Conservation (phyloP, 2,329 filamentous ascomycete genomes). For the Colletotrichum sp. region DNA sequence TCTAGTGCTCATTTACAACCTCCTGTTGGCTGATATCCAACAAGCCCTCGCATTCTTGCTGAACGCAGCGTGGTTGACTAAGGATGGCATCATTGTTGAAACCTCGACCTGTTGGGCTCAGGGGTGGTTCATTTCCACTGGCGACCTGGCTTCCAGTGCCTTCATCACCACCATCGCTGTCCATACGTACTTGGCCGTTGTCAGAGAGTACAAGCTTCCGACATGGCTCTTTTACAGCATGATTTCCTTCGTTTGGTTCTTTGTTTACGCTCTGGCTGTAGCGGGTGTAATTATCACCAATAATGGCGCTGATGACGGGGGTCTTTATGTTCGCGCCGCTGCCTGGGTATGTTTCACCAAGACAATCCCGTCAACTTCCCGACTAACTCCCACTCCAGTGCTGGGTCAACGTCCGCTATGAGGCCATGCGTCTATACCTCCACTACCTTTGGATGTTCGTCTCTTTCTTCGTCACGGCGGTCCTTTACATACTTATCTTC, state of each 20-base stretch:
- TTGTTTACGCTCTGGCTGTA: slow-evolving; percentile 31
- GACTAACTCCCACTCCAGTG: slow-evolving; percentile 61
- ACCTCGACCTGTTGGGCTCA: slow-evolving; percentile 57
- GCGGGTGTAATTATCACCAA: slow-evolving; percentile 7
- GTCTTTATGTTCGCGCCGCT: slow-evolving; percentile 57
- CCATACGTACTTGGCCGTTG: slow-evolving; percentile 61
- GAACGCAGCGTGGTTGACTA: slow-evolving; percentile 55
- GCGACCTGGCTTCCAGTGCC: slow-evolving; percentile 60
- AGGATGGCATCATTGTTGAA: slow-evolving; percentile 51
- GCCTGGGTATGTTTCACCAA: slow-evolving; percentile 49
- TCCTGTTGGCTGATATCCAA: slow-evolving; percentile 63
- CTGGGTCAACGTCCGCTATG: slow-evolving; percentile 62
- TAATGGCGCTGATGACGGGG: slow-evolving; percentile 6
- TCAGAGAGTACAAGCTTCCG: slow-evolving; percentile 53
- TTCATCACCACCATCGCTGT: slow-evolving; percentile 63
- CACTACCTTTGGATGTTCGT: slow-evolving; percentile 70
- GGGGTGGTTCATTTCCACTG: slow-evolving; percentile 62
- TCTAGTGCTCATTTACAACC: slow-evolving; percentile 63
- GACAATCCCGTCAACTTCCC: slow-evolving; percentile 58
- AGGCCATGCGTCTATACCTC: slow-evolving; percentile 58
- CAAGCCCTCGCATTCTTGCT: slow-evolving; percentile 62
- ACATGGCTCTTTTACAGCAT: slow-evolving; percentile 46
- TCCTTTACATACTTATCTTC: slow-evolving; percentile 47
- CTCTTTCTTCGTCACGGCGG: slow-evolving; percentile 39
- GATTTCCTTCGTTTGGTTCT: slow-evolving; percentile 52